phyloP scores from a whole-genome alignment of 768 basidiomycete species.

The Trametes gibbosa region DNA sequence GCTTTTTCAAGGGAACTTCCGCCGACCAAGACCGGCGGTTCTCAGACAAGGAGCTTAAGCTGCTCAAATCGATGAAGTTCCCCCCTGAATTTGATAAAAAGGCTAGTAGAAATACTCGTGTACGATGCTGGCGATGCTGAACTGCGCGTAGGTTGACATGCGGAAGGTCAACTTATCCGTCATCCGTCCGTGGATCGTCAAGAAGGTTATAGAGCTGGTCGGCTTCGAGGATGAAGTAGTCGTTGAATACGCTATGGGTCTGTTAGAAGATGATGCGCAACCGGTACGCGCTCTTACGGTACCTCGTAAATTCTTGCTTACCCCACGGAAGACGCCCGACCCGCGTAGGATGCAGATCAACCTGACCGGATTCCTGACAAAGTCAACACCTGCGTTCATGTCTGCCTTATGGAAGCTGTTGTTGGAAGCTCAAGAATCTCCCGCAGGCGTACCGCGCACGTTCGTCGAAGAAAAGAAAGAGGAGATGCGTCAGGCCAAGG shows the following conservation, averaged over 20 bases:
- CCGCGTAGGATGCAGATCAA: conserved; percentile 95
- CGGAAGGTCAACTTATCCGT: conserved; percentile 92
- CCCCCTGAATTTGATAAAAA: conserved; percentile 88
- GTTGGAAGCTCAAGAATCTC: conserved; percentile 88
- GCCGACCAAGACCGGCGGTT: conserved; percentile 91
- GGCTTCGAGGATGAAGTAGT: conserved; percentile 97
- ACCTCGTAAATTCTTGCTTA: not conserved
- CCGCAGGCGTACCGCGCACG: conserved; percentile 85
- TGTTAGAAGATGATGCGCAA: conserved; percentile 81
- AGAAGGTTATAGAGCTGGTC: conserved; percentile 85
- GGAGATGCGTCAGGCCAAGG: conserved; percentile 74
- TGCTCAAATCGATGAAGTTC: conserved; percentile 88
- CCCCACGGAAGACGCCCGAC: conserved; percentile 66
- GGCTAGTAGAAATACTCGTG: conserved; percentile 35
- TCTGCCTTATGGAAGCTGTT: conserved; percentile 82
- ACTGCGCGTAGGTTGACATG: conserved; percentile 72
- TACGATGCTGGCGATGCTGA: not conserved
- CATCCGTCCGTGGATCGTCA: conserved; percentile 93
- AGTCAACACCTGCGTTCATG: conserved; percentile 88
- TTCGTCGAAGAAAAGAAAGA: conserved; percentile 92
- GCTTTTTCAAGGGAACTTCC: conserved; percentile 89
- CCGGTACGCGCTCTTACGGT: conserved; percentile 52
- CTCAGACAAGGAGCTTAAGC: conserved; percentile 90
- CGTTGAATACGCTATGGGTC: conserved; percentile 93
- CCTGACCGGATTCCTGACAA: conserved; percentile 88